Percentiles rank a stretch among this genome's conserved stretches.
These are phyloP conservation scores for Yarrowia sp. DNA, from an alignment of 805 yeast species.

Conservation along the genomic window DNA sequence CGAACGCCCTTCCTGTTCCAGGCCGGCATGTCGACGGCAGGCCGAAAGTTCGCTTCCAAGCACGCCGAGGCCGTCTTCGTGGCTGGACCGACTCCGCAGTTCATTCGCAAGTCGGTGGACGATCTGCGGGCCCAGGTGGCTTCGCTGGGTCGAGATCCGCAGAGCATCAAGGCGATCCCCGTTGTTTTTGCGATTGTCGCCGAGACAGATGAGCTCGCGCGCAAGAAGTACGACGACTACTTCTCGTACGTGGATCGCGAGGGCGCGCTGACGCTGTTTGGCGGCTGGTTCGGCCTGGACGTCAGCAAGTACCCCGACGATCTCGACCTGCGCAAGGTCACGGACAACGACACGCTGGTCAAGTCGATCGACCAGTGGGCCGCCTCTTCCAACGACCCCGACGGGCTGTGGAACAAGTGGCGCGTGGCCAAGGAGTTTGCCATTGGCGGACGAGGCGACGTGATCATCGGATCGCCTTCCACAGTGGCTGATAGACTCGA, in stretches of 20 bases:
- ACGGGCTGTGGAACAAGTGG: slow-evolving; percentile 34
- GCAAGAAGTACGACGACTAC: slow-evolving; percentile 40
- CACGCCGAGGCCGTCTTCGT: slow-evolving; percentile 47
- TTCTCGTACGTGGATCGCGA: slow-evolving; percentile 42
- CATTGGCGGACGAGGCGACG: slow-evolving; percentile 38
- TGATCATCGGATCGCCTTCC: slow-evolving; percentile 41
- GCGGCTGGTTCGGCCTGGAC: slow-evolving; percentile 47
- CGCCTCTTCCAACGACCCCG: slow-evolving; percentile 36
- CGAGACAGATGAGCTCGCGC: slow-evolving; percentile 45
- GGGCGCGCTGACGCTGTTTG: slow-evolving; percentile 45
- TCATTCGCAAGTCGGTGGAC: slow-evolving; percentile 37
- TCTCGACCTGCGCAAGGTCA: slow-evolving; percentile 38
- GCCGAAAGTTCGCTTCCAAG: slow-evolving; percentile 45
- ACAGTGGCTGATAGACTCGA: slow-evolving; percentile 46
- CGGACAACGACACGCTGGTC: slow-evolving; percentile 40
- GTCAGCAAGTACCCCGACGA: slow-evolving; percentile 40
- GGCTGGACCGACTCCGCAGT: slow-evolving; percentile 41
- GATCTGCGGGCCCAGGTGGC: slow-evolving; percentile 40
- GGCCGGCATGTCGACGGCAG: slow-evolving; percentile 48
- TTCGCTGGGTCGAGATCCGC: slow-evolving; percentile 41
- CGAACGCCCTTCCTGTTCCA: slow-evolving; percentile 47
- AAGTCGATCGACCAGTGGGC: slow-evolving; percentile 43
- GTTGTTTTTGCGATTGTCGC: slow-evolving; percentile 43
- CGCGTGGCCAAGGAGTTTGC: slow-evolving; percentile 40
- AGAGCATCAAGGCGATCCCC: slow-evolving; percentile 43